Evolutionary conservation across 345 rosid genomes (phyloP).

Genomic region (Reutealis trisperma): DNA sequence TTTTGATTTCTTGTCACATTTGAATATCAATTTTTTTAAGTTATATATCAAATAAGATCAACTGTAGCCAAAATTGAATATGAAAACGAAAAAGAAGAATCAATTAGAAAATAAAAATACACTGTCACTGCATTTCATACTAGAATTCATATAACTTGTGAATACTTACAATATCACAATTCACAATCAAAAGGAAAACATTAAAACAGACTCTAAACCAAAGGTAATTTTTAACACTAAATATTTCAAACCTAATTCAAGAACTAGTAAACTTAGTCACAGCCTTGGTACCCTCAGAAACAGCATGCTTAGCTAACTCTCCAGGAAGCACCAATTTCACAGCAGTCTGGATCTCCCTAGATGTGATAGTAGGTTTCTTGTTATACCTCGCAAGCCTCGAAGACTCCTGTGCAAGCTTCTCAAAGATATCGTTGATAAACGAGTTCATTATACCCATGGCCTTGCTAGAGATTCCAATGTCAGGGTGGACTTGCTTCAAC

Average conservation of each 20-base stretch:
- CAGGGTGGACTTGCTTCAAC: conserved; percentile 57
- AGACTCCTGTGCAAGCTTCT: conserved; percentile 72
- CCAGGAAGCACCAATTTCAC: conserved; percentile 20
- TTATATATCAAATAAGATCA: no score
- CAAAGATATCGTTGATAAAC: conserved; percentile 69
- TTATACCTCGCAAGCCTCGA: conserved; percentile 77
- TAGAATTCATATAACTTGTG: no score
- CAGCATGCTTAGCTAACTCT: conserved; percentile 22
- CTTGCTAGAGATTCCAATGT: conserved; percentile 61
- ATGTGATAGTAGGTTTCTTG: conserved; percentile 56
- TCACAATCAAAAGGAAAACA: no score
- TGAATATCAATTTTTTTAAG: no score
- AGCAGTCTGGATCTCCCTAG: conserved; percentile 26
- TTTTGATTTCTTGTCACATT: no score
- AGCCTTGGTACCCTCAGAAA: conserved; percentile 24
- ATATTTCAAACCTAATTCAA: not conserved
- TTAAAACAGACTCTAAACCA: no score
- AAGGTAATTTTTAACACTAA: not conserved
- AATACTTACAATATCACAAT: not conserved
- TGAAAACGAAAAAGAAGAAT: no score
- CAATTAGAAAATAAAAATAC: no score
- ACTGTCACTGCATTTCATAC: no score
- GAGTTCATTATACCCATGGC: conserved; percentile 83
- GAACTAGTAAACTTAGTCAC: conserved; percentile 24
- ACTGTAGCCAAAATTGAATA: not conserved